Evolutionary conservation across 208 protist species (phyloP).

Genomic region (Wallacemonas collosoma): DNA sequence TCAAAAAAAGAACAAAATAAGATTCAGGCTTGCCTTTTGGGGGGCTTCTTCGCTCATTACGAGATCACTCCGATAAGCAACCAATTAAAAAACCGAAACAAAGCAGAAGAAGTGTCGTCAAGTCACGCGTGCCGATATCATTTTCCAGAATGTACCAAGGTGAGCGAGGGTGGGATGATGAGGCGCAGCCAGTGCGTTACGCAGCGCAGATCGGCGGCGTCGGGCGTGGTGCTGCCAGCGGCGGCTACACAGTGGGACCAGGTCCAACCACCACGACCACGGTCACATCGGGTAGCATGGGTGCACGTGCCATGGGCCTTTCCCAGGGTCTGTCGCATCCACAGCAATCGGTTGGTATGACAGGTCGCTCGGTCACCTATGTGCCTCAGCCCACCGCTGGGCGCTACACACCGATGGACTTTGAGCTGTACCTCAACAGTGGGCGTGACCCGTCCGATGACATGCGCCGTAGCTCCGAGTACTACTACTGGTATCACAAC

Average conservation of each 20-base stretch:
- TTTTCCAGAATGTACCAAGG: constrained; percentile 6
- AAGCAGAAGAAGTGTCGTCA: too few species aligned
- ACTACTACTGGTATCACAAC: constrained; percentile 87
- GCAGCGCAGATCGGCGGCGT: neutral
- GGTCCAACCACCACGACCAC: constrained; percentile 12
- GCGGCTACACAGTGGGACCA: constrained; percentile 12
- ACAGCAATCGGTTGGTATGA: neutral
- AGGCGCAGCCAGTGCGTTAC: constrained; percentile 2
- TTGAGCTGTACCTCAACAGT: constrained; percentile 80
- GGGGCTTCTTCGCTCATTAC: too few species aligned
- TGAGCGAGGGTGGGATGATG: constrained; percentile 23
- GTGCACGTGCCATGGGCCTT: too few species aligned
- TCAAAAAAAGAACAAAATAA: constrained; percentile 22
- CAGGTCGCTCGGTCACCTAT: constrained; percentile 3
- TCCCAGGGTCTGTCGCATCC: neutral
- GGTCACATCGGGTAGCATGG: neutral
- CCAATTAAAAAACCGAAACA: neutral
- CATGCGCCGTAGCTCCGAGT: constrained; percentile 82
- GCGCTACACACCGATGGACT: constrained; percentile 84
- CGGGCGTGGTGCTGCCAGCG: neutral
- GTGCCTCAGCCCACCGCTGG: constrained; percentile 20
- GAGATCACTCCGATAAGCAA: too few species aligned
- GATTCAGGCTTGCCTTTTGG: neutral
- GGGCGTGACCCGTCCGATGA: constrained; percentile 74
- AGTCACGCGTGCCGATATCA: too few species aligned